A percentile compares a stretch with the other conserved stretches of the same genome.
Evolutionary conservation across 108 stramenopile genomes (phyloP).

Genomic region (Asterionellopsis glacialis): DNA sequence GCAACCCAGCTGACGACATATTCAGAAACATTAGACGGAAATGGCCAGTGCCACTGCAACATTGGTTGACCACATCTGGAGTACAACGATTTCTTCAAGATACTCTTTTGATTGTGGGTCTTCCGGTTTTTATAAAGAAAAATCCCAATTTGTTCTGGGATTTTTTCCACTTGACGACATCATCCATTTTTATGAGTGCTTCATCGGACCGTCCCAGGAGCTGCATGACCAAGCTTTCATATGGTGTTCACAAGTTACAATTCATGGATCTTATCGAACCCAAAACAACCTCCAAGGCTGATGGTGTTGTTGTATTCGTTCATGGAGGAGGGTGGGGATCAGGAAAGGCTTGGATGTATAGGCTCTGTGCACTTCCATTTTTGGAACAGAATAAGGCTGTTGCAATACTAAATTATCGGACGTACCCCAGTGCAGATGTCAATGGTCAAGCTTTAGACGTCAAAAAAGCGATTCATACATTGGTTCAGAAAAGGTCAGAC

Average conservation of each 20-base stretch:
- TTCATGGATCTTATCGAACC: not conserved
- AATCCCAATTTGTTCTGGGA: not conserved
- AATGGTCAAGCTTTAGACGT: slow-evolving; percentile 30
- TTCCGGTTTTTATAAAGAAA: not conserved
- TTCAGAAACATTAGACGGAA: not conserved
- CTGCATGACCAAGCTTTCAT: not conserved
- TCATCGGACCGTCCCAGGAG: not conserved
- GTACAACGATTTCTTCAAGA: not conserved
- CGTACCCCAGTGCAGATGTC: slow-evolving; percentile 31
- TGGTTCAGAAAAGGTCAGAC: not conserved
- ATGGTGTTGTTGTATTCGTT: slow-evolving; percentile 19
- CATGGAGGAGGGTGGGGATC: slow-evolving; percentile 49
- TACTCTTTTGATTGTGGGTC: not conserved
- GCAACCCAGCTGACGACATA: not conserved
- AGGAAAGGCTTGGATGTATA: slow-evolving; percentile 26
- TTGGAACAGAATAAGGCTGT: slow-evolving; percentile 14
- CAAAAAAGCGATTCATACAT: not conserved
- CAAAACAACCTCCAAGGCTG: too few species aligned
- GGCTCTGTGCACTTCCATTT: slow-evolving; percentile 29
- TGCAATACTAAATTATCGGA: slow-evolving; percentile 38
- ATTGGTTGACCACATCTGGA: not conserved
- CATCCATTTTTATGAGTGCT: not conserved
- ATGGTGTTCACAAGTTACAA: not conserved
- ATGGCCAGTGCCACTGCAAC: slow-evolving; percentile 1
- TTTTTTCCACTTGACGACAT: not conserved